Conservation (phyloP, 78 protist species). For the Tieghemostelium lacteum region DNA sequence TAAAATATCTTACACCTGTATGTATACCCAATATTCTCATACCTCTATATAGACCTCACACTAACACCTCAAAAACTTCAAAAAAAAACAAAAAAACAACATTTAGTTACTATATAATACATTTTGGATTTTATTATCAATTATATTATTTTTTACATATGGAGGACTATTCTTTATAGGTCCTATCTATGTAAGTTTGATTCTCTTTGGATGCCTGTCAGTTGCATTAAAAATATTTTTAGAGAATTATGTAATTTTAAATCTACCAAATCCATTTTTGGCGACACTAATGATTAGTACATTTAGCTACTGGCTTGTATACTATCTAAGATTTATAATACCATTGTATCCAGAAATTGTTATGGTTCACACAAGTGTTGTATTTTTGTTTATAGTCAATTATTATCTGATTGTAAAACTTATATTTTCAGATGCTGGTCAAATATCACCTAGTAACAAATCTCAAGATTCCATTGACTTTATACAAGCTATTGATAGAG, state of each 20-base stretch:
- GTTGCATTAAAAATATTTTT: conserved; percentile 37
- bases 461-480: conserved; percentile 59
- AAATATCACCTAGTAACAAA: not conserved
- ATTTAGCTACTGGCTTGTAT: conserved; percentile 3
- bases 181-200: not conserved
- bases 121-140: conserved; percentile 29
- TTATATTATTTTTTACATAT: not conserved
- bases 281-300: conserved; percentile 58
- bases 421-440: conserved; percentile 56
- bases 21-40: not conserved
- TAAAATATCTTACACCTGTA: conserved; percentile 50
- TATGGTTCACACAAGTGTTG: conserved; percentile 6
- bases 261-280: conserved; percentile 56
- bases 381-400: not conserved
- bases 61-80: too few relatives aligned
- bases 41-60: not conserved
- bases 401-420: conserved; percentile 42
- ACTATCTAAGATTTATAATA: conserved; percentile 34
- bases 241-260: conserved; percentile 15
- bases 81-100: too few relatives aligned
- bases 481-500: conserved; percentile 27
- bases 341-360: conserved; percentile 25
- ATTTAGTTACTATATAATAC: conserved; percentile 45
- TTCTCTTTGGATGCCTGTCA: not conserved
- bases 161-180: conserved; percentile 21